Base-by-base conservation (phyloP, 495 filamentous ascomycete species). In the Aspergillus mulundensis region DNA sequence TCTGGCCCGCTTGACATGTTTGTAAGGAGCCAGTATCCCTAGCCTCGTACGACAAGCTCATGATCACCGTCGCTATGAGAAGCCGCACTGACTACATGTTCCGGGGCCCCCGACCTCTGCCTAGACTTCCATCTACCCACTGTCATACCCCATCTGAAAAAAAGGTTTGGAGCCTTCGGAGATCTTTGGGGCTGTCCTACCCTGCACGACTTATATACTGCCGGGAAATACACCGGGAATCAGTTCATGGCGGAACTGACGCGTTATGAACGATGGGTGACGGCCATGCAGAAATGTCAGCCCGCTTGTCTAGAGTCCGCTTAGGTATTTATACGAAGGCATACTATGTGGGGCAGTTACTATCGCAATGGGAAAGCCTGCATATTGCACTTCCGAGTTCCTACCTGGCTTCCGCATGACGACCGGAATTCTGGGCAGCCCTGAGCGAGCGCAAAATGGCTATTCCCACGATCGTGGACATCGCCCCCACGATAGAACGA, bases 181-280 rank as follows among this genome's bases (percentile, higher is more conserved):
- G 44, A 28, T 56, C 49, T 34, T 48, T 28, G 19, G 12, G 2
- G 36, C 32, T 39, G 53, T 56, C 21, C 34, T 21, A 56, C 53
- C 5, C 28, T 23, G 12, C 32, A 46, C 53, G 12, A 41, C 53
- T 16, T 16, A 11, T 42, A 34, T 8, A 16, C 32, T 28, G 34
- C 19, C 19, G 1, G 39, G 20, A 14, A n/a, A 41, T 24, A n/a
- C 25, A 10, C 4, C 28, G 5, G 28, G 28, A 30, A 30, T 30
- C 11, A 36, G 8, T 39, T 50, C 32, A 10, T 7, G 16, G 7
- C n/a, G 1, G 5, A 21, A 25, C 14, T 20, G 18, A 19, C 14
- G 8, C 2, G 40, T 23, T 24, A 40, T 40, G 30, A 38, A 32
- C 48, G 20, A 43, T 53, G 36, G 21, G 41, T 42, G 43, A 47